Base-by-base conservation (phyloP, 169 alveolate species). In the Babesia divergens region DNA sequence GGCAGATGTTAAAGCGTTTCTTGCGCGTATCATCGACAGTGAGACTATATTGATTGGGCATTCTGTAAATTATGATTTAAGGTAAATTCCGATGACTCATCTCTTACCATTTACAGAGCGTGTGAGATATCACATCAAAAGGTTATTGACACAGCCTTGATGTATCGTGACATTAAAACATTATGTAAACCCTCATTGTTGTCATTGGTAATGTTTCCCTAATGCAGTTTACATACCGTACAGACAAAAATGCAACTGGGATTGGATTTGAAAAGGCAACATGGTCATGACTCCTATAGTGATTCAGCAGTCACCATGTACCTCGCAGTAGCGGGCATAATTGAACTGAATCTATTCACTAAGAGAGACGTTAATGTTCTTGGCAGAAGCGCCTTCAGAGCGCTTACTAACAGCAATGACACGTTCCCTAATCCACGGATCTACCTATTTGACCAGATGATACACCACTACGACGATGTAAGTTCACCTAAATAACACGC, bases 231-330 rank as follows among this genome's bases (percentile, higher is more conserved):
- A 20, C 9, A 60, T 60, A 29, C 31, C 60, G 5, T 68, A 40
- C 59, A 76, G 83, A 51, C 81, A 47, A n/a, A 40, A 71, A 44
- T 44, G 46, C 81, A 83, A 46, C 47, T 83, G 54, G 51, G 56
- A 29, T 55, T 83, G 49, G 80, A 59, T 28, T 55, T 83, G 81
- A 28, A 53, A 26, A 56, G 90, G 26, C 62, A 67, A 11, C 24
- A 51, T 46, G 90, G 90, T 0, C 90, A 83, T 50, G 83, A 83
- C 40, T 83, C 90, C n/a, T 56, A 55, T n/a, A 74, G 42, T 20
- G 90, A 83, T 51, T 83, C 90, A 3, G 49, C 46, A 29, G 65
- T 69, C 7, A 47, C 84, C 34, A 83, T 83, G 90, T 74, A 53
- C 56, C 71, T 83, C 14, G 90, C 90, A 7, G 16, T 83, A 29